A percentile compares a stretch with the other conserved stretches of the same genome.
Conservation (phyloP, 371 early-diverging fungal genomes). For the Actinomortierella ambigua region DNA sequence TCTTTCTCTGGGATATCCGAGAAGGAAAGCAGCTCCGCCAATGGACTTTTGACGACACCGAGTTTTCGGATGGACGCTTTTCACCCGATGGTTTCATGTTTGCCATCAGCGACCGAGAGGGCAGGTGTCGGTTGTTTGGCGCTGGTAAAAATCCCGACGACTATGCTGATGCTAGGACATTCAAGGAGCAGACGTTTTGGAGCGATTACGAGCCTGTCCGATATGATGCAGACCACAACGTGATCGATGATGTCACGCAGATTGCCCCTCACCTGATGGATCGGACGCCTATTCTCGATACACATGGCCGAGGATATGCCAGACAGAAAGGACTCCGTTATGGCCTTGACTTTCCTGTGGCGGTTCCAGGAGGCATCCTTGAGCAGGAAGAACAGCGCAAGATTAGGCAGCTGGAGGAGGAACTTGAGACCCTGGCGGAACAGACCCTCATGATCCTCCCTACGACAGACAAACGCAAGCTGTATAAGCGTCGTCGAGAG, state of each 20-base stretch:
- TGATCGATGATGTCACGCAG: constrained; percentile 66
- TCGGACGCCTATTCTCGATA: constrained; percentile 66
- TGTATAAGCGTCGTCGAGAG: constrained; percentile 48
- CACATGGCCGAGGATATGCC: constrained; percentile 72
- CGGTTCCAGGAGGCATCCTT: constrained; percentile 52
- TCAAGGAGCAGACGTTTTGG: constrained; percentile 77
- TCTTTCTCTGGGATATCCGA: constrained; percentile 80
- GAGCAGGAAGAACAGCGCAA: constrained; percentile 53
- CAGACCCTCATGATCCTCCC: constrained; percentile 40
- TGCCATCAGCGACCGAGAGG: constrained; percentile 72
- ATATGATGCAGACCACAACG: constrained; percentile 66
- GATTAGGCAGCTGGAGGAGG: constrained; percentile 51
- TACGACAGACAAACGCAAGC: constrained; percentile 52
- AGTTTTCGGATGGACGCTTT: constrained; percentile 60
- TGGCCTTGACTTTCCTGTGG: constrained; percentile 61
- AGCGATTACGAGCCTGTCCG: constrained; percentile 72
- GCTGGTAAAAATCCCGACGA: constrained; percentile 61
- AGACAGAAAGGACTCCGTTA: constrained; percentile 65
- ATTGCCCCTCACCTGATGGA: constrained; percentile 71
- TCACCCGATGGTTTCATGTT: constrained; percentile 63
- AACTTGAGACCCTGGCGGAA: constrained; percentile 52
- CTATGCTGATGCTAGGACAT: constrained; percentile 61
- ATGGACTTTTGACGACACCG: constrained; percentile 50
- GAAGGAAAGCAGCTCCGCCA: constrained; percentile 50
- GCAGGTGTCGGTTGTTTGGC: constrained; percentile 72